A percentile compares a stretch with the other conserved stretches of the same genome.
Conservation (phyloP, 352 stramenopile genomes). For the Halophytophthora polymorphica region DNA sequence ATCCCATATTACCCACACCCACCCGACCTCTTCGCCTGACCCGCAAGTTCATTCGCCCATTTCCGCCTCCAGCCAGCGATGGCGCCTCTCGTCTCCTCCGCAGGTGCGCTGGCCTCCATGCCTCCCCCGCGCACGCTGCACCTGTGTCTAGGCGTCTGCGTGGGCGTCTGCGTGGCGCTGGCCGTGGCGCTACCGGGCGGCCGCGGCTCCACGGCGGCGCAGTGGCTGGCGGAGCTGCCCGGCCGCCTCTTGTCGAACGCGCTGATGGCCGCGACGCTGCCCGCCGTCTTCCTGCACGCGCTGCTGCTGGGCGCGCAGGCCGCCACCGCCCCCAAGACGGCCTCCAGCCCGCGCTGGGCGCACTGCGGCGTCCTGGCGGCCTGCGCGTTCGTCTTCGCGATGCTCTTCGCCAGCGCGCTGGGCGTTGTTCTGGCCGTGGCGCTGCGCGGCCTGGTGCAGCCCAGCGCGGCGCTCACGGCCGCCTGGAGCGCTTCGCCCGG, state of each 20-base stretch:
- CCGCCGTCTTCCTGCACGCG: slow-evolving; percentile 18
- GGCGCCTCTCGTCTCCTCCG: background rate
- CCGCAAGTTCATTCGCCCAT: background rate
- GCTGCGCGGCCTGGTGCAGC: slow-evolving; percentile 33
- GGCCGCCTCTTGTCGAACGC: slow-evolving; percentile 35
- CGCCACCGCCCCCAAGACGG: slow-evolving; percentile 7
- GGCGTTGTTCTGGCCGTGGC: slow-evolving; percentile 41
- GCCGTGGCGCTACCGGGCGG: slow-evolving; percentile 23
- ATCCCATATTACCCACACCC: background rate
- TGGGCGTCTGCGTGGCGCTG: slow-evolving; percentile 17
- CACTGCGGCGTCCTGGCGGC: too few species aligned
- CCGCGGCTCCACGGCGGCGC: slow-evolving; percentile 5
- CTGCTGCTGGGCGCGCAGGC: slow-evolving; percentile 5
- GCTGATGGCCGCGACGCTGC: slow-evolving; percentile 40
- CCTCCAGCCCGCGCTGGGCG: too few species aligned
- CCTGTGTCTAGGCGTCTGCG: slow-evolving; percentile 21
- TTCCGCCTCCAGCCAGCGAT: background rate
- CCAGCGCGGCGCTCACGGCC: slow-evolving; percentile 17
- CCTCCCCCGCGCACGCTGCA: slow-evolving; percentile 16
- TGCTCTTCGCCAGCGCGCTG: slow-evolving; percentile 43
- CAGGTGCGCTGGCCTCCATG: background rate
- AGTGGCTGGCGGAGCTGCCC: slow-evolving; percentile 24
- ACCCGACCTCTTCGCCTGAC: background rate
- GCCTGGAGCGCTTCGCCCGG: slow-evolving; percentile 13
- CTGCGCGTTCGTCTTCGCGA: slow-evolving; percentile 28